Evolutionary conservation across 805 yeast genomes (phyloP).

Genomic region (Wickerhamomyces strasburgensis): DNA sequence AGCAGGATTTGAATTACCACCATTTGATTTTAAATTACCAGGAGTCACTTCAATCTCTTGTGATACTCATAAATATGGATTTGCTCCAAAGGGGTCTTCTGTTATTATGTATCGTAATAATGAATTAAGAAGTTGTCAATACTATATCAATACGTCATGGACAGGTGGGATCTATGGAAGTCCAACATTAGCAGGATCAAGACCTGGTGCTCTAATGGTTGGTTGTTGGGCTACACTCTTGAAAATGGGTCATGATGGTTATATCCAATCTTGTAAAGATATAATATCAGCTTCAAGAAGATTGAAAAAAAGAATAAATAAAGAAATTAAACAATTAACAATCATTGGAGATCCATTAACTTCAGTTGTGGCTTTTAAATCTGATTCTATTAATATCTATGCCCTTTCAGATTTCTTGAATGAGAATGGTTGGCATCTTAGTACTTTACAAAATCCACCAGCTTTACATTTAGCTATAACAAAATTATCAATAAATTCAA

Average conservation of each 20-base stretch:
- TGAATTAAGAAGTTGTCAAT: slow-evolving; percentile 71
- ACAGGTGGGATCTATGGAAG: slow-evolving; percentile 94
- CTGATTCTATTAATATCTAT: slow-evolving; percentile 62
- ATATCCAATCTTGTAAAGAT: slow-evolving; percentile 55
- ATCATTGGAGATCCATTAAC: slow-evolving; percentile 82
- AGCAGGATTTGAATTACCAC: slow-evolving; percentile 44
- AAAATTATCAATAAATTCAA: slow-evolving; percentile 53
- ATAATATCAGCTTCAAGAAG: slow-evolving; percentile 63
- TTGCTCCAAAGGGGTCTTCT: slow-evolving; percentile 96
- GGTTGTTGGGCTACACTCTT: slow-evolving; percentile 97
- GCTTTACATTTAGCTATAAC: slow-evolving; percentile 92
- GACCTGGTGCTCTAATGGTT: slow-evolving; percentile 97
- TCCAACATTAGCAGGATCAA: slow-evolving; percentile 92
- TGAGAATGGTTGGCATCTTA: slow-evolving; percentile 81
- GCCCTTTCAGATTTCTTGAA: slow-evolving; percentile 68
- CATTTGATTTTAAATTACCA: slow-evolving; percentile 79
- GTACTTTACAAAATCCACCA: slow-evolving; percentile 81
- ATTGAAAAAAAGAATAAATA: slow-evolving; percentile 43
- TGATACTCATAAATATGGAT: slow-evolving; percentile 98
- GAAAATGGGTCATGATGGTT: slow-evolving; percentile 80
- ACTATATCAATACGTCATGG: slow-evolving; percentile 82
- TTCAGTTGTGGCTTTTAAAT: slow-evolving; percentile 77
- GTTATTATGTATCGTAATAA: slow-evolving; percentile 80
- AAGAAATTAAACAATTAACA: slow-evolving; percentile 51
- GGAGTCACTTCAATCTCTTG: slow-evolving; percentile 98